Conservation (phyloP, 164 flowering plant species). For the Liriodendron chinense region DNA sequence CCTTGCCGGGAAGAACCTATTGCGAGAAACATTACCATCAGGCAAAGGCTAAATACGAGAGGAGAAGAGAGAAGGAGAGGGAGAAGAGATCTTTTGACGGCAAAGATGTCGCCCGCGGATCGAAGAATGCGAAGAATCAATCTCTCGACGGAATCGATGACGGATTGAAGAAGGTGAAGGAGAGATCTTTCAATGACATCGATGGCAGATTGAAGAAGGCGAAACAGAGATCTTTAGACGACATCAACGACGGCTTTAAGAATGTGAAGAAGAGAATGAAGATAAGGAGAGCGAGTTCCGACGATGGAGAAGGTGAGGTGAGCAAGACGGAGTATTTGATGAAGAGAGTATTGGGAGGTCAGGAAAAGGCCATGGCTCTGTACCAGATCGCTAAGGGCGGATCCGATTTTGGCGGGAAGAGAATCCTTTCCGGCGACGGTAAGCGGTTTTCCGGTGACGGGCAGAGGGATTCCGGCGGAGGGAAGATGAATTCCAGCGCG, state of each 20-base stretch:
- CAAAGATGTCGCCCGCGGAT: neutral
- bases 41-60: neutral
- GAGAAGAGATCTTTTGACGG: neutral
- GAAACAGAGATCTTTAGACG: neutral
- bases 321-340: neutral
- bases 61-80: neutral
- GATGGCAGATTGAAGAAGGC: neutral
- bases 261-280: neutral
- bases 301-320: neutral
- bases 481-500: neutral
- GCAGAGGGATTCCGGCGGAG: neutral
- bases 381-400: neutral
- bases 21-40: slow-evolving; percentile 3
- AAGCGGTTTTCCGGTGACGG: neutral
- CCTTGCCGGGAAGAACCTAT: neutral
- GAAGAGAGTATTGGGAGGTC: neutral
- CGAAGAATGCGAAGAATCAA: neutral
- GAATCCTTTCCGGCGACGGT: neutral
- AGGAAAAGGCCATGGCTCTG: neutral
- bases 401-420: neutral
- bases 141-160: neutral
- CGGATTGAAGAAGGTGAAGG: neutral
- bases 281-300: neutral
- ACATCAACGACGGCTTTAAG: neutral
- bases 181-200: neutral